A percentile compares a stretch with the other conserved stretches of the same genome.
These are phyloP conservation scores for Hypoxylon perforatum DNA, from an alignment of 495 filamentous ascomycete genomes.

Conservation along the genomic window DNA sequence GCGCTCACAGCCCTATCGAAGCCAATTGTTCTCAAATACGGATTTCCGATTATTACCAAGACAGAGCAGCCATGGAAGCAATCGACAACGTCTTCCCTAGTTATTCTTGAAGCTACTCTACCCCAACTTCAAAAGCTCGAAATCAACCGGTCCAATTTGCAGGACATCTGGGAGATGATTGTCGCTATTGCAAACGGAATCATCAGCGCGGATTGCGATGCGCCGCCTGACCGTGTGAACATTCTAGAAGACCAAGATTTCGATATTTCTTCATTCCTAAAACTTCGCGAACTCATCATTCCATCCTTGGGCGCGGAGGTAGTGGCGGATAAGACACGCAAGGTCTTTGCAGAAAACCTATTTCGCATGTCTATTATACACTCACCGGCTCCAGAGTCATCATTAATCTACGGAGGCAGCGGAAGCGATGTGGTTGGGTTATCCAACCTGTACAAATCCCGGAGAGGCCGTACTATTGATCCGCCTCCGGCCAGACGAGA, in stretches of 20 bases:
- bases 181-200: slow-evolving; percentile 70
- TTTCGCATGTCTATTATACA: slow-evolving; percentile 88
- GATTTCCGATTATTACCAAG: slow-evolving; percentile 64
- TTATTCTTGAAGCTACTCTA: slow-evolving; percentile 74
- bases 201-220: slow-evolving; percentile 64
- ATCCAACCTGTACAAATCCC: slow-evolving; percentile 69
- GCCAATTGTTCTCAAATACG: slow-evolving; percentile 81
- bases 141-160: slow-evolving; percentile 56
- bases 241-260: slow-evolving; percentile 75
- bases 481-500: slow-evolving; percentile 70
- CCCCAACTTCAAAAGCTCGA: slow-evolving; percentile 68
- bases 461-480: slow-evolving; percentile 77
- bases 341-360: slow-evolving; percentile 78
- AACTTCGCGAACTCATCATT: slow-evolving; percentile 76
- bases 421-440: slow-evolving; percentile 63
- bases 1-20: slow-evolving; percentile 71
- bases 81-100: slow-evolving; percentile 74
- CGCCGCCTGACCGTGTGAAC: slow-evolving; percentile 52
- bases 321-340: slow-evolving; percentile 74
- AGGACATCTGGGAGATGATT: slow-evolving; percentile 68
- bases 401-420: slow-evolving; percentile 52
- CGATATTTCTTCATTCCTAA: slow-evolving; percentile 79
- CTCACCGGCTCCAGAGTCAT: slow-evolving; percentile 71
- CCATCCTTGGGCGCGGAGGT: slow-evolving; percentile 73
- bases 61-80: slow-evolving; percentile 80